Percentiles rank a stretch among this genome's conserved stretches.
Evolutionary conservation across 331 rosid genomes (phyloP).

Genomic region (Prunus yedoensis): DNA sequence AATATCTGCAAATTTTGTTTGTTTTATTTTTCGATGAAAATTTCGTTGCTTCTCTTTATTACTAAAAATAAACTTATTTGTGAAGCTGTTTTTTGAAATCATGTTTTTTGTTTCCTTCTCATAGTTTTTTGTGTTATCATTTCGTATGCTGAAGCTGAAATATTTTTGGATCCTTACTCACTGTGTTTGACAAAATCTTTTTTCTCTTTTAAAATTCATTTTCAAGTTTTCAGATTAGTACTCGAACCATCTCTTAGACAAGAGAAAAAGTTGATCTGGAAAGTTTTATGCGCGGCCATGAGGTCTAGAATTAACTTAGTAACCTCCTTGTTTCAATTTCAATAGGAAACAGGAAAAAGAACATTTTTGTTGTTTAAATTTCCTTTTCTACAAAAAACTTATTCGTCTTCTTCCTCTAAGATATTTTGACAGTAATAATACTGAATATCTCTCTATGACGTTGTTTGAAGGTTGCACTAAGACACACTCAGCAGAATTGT

Average conservation of each 20-base stretch:
- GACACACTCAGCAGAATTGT: constrained; percentile 5
- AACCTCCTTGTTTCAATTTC: not conserved
- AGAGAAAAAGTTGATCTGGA: not conserved
- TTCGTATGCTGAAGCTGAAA: constrained; percentile 22
- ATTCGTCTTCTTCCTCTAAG: not conserved
- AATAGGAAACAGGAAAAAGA: not conserved
- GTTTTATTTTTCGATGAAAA: not conserved
- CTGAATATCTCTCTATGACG: constrained; percentile 16
- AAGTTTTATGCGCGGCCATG: not conserved
- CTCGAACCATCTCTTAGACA: not conserved
- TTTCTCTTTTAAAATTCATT: not conserved
- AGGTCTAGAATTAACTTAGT: not conserved
- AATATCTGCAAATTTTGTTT: not conserved
- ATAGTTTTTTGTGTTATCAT: not conserved
- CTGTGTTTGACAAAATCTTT: not conserved
- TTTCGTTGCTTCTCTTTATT: not conserved
- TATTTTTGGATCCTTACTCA: not conserved
- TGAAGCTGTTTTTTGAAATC: constrained; percentile 18
- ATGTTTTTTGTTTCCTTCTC: not conserved
- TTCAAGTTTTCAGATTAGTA: constrained; percentile 2
- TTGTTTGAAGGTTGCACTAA: constrained; percentile 27
- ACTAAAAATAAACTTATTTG: not conserved
- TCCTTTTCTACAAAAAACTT: not conserved
- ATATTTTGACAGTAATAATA: not conserved
- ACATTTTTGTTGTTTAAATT: not conserved